Evolutionary conservation across 345 rosid species (phyloP).

Genomic region (Acer negundo): DNA sequence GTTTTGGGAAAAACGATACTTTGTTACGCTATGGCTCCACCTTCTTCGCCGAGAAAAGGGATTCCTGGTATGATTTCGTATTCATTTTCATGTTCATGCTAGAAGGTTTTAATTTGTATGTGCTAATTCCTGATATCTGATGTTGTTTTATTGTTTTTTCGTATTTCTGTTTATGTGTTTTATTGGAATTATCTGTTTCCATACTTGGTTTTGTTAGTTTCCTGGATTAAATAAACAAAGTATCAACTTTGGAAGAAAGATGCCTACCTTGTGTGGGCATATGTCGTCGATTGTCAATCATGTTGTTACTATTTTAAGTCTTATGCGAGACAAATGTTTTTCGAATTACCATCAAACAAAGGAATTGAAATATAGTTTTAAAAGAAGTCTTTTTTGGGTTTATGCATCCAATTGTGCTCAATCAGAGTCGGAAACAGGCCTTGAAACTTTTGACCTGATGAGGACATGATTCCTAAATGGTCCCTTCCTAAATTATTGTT

Average conservation of each 20-base stretch:
- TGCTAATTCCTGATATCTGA: not conserved
- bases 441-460: not conserved
- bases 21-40: slow-evolving; percentile 52
- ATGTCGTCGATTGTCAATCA: not conserved
- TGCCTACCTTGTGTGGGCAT: not conserved
- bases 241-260: not conserved
- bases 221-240: not conserved
- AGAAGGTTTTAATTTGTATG: not conserved
- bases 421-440: not conserved
- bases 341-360: not conserved
- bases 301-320: not conserved
- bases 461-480: not conserved
- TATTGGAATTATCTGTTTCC: not conserved
- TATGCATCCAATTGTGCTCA: not conserved
- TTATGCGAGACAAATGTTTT: not conserved
- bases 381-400: not conserved
- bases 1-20: slow-evolving; percentile 63
- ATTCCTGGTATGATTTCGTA: slow-evolving; percentile 44
- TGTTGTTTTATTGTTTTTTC: not conserved
- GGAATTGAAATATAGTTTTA: not conserved
- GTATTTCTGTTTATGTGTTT: no score
- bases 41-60: slow-evolving; percentile 47
- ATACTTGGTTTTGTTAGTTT: slow-evolving; percentile 4
- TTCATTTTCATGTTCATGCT: not conserved
- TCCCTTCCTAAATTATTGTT: not conserved